Evolutionary conservation across 306 rosid genomes (phyloP).

Genomic region (Pterocarpus macrocarpus): DNA sequence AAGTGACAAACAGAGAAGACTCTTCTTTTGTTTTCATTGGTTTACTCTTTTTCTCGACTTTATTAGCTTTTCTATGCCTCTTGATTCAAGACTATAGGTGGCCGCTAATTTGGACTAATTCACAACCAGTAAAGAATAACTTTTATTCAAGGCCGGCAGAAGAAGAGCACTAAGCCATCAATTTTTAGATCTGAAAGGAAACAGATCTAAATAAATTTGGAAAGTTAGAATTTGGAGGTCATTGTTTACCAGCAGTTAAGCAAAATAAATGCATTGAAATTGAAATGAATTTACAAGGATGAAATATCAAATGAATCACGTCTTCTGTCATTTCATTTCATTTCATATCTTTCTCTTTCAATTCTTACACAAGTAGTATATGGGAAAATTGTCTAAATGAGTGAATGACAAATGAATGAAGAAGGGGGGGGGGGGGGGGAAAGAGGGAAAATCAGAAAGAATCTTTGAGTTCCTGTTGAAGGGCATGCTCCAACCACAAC

Average conservation of each 20-base stretch:
- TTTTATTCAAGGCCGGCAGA: not conserved
- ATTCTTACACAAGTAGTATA: constrained; percentile 27
- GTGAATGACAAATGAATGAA: constrained; percentile 5
- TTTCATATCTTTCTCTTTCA: not conserved
- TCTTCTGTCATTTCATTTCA: constrained; percentile 33
- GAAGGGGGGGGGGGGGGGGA: no score
- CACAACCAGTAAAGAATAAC: not conserved
- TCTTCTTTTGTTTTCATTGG: not conserved
- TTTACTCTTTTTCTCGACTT: not conserved
- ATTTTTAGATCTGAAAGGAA: not conserved
- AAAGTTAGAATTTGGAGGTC: not conserved
- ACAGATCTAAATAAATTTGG: not conserved
- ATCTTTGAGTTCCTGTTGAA: constrained; percentile 60
- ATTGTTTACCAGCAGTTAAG: not conserved
- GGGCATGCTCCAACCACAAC: constrained; percentile 67
- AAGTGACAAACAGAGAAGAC: not conserved
- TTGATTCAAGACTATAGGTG: not conserved
- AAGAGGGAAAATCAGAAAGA: not conserved
- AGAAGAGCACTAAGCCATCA: not conserved
- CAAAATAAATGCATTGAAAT: not conserved
- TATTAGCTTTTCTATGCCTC: not conserved
- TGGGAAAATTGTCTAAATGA: constrained; percentile 26
- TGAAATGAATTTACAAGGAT: not conserved
- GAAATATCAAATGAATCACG: constrained; percentile 33
- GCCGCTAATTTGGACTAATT: constrained; percentile 32